Conservation (phyloP, 768 basidiomycete genomes). For the Tylopilus rubrobrunneus region DNA sequence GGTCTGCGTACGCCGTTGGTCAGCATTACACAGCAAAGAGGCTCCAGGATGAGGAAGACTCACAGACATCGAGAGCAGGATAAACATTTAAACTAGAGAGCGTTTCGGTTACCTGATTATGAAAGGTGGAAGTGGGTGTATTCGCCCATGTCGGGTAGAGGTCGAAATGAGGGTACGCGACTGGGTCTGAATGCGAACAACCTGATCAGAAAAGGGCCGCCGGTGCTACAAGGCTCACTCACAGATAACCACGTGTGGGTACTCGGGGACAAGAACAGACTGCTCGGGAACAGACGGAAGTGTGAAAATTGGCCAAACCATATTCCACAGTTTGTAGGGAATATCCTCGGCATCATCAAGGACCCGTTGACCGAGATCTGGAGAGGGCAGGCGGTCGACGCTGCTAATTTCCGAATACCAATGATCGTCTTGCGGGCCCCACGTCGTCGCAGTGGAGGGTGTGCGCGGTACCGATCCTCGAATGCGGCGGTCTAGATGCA, state of each 20-base stretch:
- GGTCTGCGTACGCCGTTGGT: slow-evolving; percentile 33
- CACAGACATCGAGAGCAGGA: slow-evolving; percentile 24
- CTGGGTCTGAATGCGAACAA: slow-evolving; percentile 10
- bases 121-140: neutral
- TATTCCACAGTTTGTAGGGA: slow-evolving; percentile 5
- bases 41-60: neutral
- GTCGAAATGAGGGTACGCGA: slow-evolving; percentile 31
- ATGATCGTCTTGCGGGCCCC: slow-evolving; percentile 48
- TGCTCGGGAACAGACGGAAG: neutral
- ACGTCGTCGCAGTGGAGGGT: slow-evolving; percentile 42
- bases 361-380: slow-evolving; percentile 56
- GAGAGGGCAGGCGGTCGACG: slow-evolving; percentile 44
- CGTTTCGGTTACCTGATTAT: neutral
- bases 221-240: slow-evolving; percentile 3
- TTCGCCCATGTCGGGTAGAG: slow-evolving; percentile 27
- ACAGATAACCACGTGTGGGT: slow-evolving; percentile 30
- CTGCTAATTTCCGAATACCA: slow-evolving; percentile 34
- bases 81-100: slow-evolving; percentile 11
- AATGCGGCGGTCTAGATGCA: slow-evolving; percentile 52
- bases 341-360: slow-evolving; percentile 50
- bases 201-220: slow-evolving; percentile 2
- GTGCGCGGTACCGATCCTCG: slow-evolving; percentile 57
- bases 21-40: neutral
- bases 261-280: slow-evolving; percentile 10
- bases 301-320: slow-evolving; percentile 11